phyloP scores from a whole-genome alignment of 345 rosid species.

The Corchorus capsularis region DNA sequence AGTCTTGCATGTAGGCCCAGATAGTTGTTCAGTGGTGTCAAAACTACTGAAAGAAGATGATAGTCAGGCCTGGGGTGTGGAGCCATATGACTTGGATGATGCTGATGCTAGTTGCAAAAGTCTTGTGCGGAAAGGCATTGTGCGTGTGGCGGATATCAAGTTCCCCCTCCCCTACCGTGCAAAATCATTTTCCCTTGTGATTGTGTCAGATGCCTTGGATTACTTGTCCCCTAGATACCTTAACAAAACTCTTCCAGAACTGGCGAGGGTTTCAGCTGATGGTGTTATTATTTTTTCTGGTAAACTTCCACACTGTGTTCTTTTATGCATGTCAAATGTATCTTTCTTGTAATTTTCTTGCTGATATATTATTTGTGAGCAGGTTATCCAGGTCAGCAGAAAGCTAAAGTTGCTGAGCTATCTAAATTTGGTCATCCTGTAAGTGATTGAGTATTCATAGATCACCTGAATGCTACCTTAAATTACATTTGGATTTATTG shows the following conservation, averaged over 20 bases:
- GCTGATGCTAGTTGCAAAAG: slow-evolving; percentile 49
- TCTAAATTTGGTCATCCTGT: slow-evolving; percentile 80
- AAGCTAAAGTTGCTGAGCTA: slow-evolving; percentile 59
- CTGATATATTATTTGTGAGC: slow-evolving; percentile 17
- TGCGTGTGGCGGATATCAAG: slow-evolving; percentile 63
- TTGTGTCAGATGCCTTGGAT: slow-evolving; percentile 71
- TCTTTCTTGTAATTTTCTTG: not conserved
- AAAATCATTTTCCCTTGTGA: slow-evolving; percentile 67
- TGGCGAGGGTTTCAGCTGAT: slow-evolving; percentile 63
- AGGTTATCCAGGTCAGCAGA: slow-evolving; percentile 66
- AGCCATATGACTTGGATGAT: slow-evolving; percentile 76
- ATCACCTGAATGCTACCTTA: not conserved
- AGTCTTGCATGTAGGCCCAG: slow-evolving; percentile 70
- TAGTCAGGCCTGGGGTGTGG: slow-evolving; percentile 65
- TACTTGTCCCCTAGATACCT: slow-evolving; percentile 74
- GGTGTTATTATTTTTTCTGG: slow-evolving; percentile 64
- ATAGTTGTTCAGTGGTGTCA: slow-evolving; percentile 65
- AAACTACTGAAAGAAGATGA: slow-evolving; percentile 61
- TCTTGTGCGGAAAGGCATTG: slow-evolving; percentile 59
- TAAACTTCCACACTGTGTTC: slow-evolving; percentile 24
- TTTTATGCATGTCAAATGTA: not conserved
- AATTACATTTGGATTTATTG: not conserved
- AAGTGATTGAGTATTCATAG: slow-evolving; percentile 28
- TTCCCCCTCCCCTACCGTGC: slow-evolving; percentile 64
- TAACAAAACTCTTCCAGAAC: slow-evolving; percentile 63